Conservation (phyloP, 2,329 filamentous ascomycete species). For the Emydomyces testavorans region DNA sequence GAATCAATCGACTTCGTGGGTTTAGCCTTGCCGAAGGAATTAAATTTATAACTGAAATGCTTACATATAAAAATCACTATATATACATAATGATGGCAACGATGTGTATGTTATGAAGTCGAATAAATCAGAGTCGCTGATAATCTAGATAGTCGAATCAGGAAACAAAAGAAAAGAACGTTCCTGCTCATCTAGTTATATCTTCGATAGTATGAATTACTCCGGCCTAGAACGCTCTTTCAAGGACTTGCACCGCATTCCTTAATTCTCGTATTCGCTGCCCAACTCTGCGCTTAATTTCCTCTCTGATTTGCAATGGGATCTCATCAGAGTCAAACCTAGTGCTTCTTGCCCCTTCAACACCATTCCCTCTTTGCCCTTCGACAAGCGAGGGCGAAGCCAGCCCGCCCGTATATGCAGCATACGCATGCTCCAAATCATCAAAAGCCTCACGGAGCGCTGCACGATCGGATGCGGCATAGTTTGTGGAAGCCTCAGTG, state of each 20-base stretch:
- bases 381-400: constrained; percentile 6
- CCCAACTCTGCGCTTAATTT: constrained; percentile 36
- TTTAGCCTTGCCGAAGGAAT: neutral
- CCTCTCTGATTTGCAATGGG: constrained; percentile 26
- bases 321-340: constrained; percentile 26
- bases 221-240: constrained; percentile 27
- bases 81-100: neutral
- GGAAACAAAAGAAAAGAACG: too few species aligned
- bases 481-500: constrained; percentile 36
- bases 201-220: neutral
- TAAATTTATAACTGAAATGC: neutral
- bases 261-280: constrained; percentile 38
- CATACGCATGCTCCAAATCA: constrained; percentile 28
- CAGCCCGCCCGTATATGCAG: constrained; percentile 23
- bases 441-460: constrained; percentile 38
- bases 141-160: too few species aligned
- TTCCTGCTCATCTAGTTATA: too few species aligned
- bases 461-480: constrained; percentile 37
- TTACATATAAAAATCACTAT: neutral
- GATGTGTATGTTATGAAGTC: neutral
- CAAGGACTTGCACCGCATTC: constrained; percentile 34
- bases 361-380: neutral
- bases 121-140: too few species aligned
- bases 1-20: neutral
- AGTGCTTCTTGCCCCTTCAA: constrained; percentile 10